Base-by-base conservation (phyloP, 2,329 filamentous ascomycete species). In the Neopestalotiopsis sp. region DNA sequence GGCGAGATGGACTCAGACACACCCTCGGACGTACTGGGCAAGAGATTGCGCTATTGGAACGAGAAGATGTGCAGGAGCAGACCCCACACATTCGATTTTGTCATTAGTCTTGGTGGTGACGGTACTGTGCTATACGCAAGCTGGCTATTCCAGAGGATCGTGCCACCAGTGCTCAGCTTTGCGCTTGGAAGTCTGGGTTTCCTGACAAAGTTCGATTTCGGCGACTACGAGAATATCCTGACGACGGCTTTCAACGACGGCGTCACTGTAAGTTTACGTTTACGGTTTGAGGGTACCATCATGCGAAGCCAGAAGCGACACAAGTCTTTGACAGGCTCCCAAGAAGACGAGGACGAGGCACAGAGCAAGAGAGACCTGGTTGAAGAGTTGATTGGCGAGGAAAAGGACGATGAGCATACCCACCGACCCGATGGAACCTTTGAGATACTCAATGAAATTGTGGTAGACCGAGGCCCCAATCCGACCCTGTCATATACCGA, bases 121-220 rank as follows among this genome's bases (percentile, higher is more conserved):
- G 96, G 96, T n/a, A 99, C 96, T 0, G 95, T 99, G 6, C 85
- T 99, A 12, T 98, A 97, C 77, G 93, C 95, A 4, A 97, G 94
- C 77, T 98, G 95, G 95, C 86, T 99, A 1, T 99, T 99, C 79
- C 96, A 99, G 82, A 90, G 93, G 57, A 92, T 98, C 61, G 95
- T 98, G 0, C 96, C 96, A 5, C 96, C 96, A 0, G 94, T 98
- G 0, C 84, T 99, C 71, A 95, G 94, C 70, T 98, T 99, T 79
- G 89, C 94, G 0, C 84, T 98, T 10, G 96, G 96, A 9, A 97
- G 95, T 30, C 85, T 99, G 5, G 96, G 96, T 0, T 99, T 99
- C 77, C 83, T 99, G 73, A 98, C 96, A 32, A 98, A 98, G 77
- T 98, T 98, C 78, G 95, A 98, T 79, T 99, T 95, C 79, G 89